Base-by-base conservation (phyloP, 768 basidiomycete species). In the Termitomyces sp. region DNA sequence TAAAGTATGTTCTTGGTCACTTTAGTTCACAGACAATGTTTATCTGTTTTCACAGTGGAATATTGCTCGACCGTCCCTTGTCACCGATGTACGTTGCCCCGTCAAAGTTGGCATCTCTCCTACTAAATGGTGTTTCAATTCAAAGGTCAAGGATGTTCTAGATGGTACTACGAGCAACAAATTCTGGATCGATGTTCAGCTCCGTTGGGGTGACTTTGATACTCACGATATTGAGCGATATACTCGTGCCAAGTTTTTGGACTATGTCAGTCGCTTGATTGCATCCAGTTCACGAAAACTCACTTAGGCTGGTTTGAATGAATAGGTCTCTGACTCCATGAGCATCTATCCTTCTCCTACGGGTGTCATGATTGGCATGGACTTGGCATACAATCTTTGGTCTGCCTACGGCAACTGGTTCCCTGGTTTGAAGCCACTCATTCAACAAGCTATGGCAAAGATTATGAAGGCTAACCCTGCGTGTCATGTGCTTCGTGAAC, bases 401-500 rank as follows among this genome's bases (percentile, higher is more conserved):
- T 96, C 96, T 32, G 96, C 92, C 1, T 99, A 96, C 66, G 97
- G 97, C 60, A 96, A 96, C 70, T 98, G 92, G 93, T 97, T 98
- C 88, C 97, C 97, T 14, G 96, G 97, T 47, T 84, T 98, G 82
- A 98, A 98, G 74, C 95, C 95, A 5, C 81, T 99, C 60, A 88
- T 99, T 58, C 96, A 97, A 71, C 95, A 97, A 73, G 97, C 96
- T 6, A 97, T 99, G 94, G 94, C 91, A 13, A 99, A 98, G 81
- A 90, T 99, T 71, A 96, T 98, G 94, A 99, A 99, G 74, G 97
- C 97, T 53, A 98, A 99, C 67, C 97, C 97, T 26, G 97, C 97
- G 14, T 87, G 90, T 54, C 97, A 98, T 69, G 97, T 99, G 43
- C 77, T 99, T 57, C 91, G 97, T 55, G 97, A 99, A 75, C 97